Conservation (phyloP, 148 eudicot species). For the Talinum fruticosum region DNA sequence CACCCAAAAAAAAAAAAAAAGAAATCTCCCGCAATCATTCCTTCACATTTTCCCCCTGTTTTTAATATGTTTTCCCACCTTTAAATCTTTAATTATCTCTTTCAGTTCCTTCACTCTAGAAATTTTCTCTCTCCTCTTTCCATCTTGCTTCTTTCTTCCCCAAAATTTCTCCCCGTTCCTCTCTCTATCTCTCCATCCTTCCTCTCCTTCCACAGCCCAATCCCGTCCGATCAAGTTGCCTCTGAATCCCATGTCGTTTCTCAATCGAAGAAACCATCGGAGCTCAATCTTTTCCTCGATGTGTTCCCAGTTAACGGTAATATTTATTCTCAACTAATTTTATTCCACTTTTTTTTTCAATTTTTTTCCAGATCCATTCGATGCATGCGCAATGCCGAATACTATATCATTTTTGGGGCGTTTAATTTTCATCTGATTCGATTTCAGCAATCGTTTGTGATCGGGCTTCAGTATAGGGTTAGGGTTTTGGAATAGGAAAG, state of each 20-base stretch:
- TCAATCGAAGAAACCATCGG: neutral
- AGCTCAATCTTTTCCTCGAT: neutral
- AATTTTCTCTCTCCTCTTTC: conserved; percentile 12
- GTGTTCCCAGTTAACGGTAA: neutral
- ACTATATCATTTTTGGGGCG: conserved; percentile 11
- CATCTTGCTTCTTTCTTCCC: neutral
- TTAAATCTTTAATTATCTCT: too few species aligned
- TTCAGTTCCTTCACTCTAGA: neutral
- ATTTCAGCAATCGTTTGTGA: neutral
- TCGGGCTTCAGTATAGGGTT: conserved; percentile 28
- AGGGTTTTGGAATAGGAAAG: conserved; percentile 28
- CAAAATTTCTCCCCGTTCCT: neutral
- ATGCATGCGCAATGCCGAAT: conserved; percentile 19
- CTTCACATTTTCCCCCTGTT: too few species aligned
- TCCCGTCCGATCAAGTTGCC: conserved; percentile 14
- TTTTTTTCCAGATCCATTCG: conserved; percentile 23
- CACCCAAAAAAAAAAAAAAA: too few species aligned
- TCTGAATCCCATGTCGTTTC: neutral
- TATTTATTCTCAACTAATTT: neutral
- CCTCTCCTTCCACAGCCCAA: conserved; percentile 9
- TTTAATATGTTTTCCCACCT: too few species aligned
- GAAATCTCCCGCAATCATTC: too few species aligned
- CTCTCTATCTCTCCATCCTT: neutral
- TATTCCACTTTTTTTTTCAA: too few species aligned
- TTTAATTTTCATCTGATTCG: conserved; percentile 18